Conservation (phyloP, 2,329 filamentous ascomycete genomes). For the Pyricularia pennisetigena region DNA sequence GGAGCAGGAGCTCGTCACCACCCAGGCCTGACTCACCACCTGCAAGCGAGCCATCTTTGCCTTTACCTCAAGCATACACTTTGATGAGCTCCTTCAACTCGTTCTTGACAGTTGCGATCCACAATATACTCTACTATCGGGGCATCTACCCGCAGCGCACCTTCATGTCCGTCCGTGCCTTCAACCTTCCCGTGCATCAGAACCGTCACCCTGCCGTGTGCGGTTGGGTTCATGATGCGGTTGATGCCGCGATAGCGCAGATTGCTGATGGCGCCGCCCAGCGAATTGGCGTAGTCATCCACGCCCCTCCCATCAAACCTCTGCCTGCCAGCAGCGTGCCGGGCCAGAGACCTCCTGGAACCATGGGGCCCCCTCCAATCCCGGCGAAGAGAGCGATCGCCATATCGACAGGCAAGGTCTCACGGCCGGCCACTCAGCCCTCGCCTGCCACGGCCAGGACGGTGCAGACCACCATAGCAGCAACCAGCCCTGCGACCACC, state of each 20-base stretch:
- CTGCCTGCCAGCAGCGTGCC: not conserved
- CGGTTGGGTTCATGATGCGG: constrained; percentile 74
- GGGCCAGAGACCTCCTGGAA: not conserved
- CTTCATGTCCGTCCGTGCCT: constrained; percentile 71
- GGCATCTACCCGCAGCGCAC: constrained; percentile 66
- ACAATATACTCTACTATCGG: constrained; percentile 80
- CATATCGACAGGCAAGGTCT: not conserved
- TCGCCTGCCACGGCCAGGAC: constrained; percentile 3
- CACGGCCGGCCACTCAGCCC: not conserved
- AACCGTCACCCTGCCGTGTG: constrained; percentile 80
- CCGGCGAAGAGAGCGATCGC: not conserved
- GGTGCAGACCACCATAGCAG: not conserved
- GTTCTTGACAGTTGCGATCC: constrained; percentile 74
- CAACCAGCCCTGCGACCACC: constrained; percentile 7
- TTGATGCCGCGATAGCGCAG: constrained; percentile 61
- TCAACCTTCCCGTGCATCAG: constrained; percentile 77
- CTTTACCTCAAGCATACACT: constrained; percentile 32
- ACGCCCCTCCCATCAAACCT: constrained; percentile 17
- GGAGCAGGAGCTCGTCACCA: not conserved
- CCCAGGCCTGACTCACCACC: not conserved
- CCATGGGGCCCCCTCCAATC: not conserved
- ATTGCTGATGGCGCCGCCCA: constrained; percentile 46
- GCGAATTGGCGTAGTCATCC: constrained; percentile 38
- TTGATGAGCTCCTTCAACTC: constrained; percentile 63
- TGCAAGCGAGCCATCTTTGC: constrained; percentile 14